Evolutionary conservation across 306 rosid genomes (phyloP).

Genomic region (Bauhinia variegata): DNA sequence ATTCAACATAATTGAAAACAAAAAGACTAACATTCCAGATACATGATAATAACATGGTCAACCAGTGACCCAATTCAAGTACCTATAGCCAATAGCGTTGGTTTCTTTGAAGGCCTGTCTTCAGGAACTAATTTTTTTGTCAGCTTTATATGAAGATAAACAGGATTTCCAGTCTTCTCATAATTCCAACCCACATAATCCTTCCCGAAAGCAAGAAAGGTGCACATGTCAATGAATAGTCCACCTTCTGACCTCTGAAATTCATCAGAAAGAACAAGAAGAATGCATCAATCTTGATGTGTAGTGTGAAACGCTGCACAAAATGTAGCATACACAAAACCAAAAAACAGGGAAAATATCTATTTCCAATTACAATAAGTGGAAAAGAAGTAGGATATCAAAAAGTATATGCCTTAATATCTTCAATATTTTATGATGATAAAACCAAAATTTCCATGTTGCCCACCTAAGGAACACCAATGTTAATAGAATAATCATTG

Average conservation of each 20-base stretch:
- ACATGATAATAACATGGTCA: not conserved
- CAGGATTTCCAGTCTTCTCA: slow-evolving; percentile 85
- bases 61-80: not conserved
- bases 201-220: slow-evolving; percentile 88
- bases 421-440: not conserved
- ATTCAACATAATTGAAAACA: not conserved
- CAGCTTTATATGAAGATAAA: slow-evolving; percentile 82
- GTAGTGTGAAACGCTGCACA: not conserved
- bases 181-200: slow-evolving; percentile 82
- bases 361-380: not conserved
- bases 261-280: slow-evolving; percentile 23
- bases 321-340: not conserved
- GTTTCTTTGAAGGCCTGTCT: slow-evolving; percentile 90
- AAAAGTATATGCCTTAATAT: not conserved
- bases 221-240: slow-evolving; percentile 72
- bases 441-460: not conserved
- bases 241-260: slow-evolving; percentile 94
- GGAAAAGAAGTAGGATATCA: not conserved
- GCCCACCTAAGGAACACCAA: not conserved
- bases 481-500: not conserved
- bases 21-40: not conserved
- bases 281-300: slow-evolving; percentile 1
- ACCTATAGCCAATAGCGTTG: slow-evolving; percentile 90
- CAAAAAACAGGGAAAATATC: not conserved
- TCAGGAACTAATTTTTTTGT: slow-evolving; percentile 68